Percentiles rank a stretch among this genome's conserved stretches.
Conservation (phyloP, 805 yeast genomes). For the Candida krabiensis region DNA sequence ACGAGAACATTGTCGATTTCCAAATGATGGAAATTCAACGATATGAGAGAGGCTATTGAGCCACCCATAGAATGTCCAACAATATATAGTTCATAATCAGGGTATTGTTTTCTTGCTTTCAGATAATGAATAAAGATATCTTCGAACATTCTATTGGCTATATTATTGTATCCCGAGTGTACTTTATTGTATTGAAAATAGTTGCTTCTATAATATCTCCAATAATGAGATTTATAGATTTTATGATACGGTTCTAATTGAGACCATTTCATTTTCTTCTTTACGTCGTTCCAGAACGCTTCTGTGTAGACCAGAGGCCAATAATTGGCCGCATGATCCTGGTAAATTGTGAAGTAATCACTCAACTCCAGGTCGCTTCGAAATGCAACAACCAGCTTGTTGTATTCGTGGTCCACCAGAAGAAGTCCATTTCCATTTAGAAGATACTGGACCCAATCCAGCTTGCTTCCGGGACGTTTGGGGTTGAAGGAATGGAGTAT, state of each 20-base stretch:
- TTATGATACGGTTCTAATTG: conserved; percentile 6
- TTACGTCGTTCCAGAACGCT: conserved; percentile 15
- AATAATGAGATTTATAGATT: conserved; percentile 12
- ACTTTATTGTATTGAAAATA: conserved; percentile 17
- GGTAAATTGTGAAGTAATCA: conserved; percentile 21
- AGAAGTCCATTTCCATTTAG: conserved; percentile 19
- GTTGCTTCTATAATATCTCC: conserved; percentile 19
- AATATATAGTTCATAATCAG: conserved; percentile 14
- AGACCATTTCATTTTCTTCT: conserved; percentile 6
- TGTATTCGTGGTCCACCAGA: conserved; percentile 18
- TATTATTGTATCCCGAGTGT: conserved; percentile 20
- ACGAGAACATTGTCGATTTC: conserved; percentile 15
- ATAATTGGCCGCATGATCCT: conserved; percentile 15
- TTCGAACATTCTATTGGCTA: conserved; percentile 20
- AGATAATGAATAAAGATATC: conserved; percentile 18
- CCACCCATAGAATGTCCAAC: conserved; percentile 27
- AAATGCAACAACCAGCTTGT: conserved; percentile 18
- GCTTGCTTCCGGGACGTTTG: conserved; percentile 11
- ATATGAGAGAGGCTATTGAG: conserved; percentile 20
- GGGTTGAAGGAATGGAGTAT: conserved; percentile 13
- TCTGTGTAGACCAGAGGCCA: conserved; percentile 21
- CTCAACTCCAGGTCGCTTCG: conserved; percentile 19
- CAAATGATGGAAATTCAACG: conserved; percentile 18
- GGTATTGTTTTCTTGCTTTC: conserved; percentile 9
- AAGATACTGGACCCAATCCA: conserved; percentile 18